Evolutionary conservation across 2,329 filamentous ascomycete genomes (phyloP).

Genomic region (Ceratocystis papillata): DNA sequence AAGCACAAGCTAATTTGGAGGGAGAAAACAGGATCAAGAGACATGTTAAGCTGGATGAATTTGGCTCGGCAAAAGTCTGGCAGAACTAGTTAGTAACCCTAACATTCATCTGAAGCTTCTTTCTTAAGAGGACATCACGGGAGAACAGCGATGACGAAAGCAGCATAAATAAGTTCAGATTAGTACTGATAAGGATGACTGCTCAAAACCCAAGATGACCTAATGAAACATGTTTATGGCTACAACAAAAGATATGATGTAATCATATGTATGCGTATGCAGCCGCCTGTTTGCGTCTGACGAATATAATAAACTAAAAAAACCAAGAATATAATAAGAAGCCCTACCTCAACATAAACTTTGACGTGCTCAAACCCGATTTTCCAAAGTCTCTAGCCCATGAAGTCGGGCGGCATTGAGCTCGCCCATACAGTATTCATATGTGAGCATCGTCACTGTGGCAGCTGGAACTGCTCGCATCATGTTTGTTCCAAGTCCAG

Average conservation of each 20-base stretch:
- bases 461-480: slow-evolving; percentile 89
- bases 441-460: slow-evolving; percentile 95
- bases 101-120: not conserved
- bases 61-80: not conserved
- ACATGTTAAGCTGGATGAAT: not conserved
- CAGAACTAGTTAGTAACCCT: not conserved
- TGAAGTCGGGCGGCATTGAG: slow-evolving; percentile 31
- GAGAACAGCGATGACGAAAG: not conserved
- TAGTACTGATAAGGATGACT: too few species aligned
- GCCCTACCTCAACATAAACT: not conserved
- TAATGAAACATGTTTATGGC: not conserved
- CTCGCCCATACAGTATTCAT: slow-evolving; percentile 61
- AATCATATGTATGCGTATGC: not conserved
- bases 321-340: not conserved
- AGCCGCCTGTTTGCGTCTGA: not conserved
- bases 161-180: too few species aligned
- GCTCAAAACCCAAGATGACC: not conserved
- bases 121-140: not conserved
- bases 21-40: slow-evolving; percentile 11
- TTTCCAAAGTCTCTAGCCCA: slow-evolving; percentile 15
- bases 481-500: slow-evolving; percentile 94
- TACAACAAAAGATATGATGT: not conserved
- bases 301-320: not conserved
- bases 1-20: slow-evolving; percentile 3
- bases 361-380: not conserved